Percentiles rank a stretch among this genome's conserved stretches.
Evolutionary conservation across 2,329 filamentous ascomycete species (phyloP).

Genomic region (Diaporthe eres): DNA sequence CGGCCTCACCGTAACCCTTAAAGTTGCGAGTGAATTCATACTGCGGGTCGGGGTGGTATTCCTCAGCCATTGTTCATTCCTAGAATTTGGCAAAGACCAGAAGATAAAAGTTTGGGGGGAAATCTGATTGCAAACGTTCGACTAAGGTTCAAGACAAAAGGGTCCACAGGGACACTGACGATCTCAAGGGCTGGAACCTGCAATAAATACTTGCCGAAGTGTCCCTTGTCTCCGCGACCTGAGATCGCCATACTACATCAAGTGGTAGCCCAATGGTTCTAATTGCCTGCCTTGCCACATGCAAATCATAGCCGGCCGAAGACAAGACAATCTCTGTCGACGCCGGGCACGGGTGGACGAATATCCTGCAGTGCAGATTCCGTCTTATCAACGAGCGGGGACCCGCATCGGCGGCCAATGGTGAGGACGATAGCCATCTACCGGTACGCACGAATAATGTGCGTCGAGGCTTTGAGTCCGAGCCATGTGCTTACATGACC

Average conservation of each 20-base stretch:
- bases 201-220: neutral
- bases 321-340: neutral
- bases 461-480: neutral
- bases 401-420: conserved; percentile 2
- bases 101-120: too few species aligned
- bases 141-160: accelerated
- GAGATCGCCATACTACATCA: neutral
- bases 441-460: conserved; percentile 12
- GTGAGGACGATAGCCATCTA: neutral
- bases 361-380: neutral
- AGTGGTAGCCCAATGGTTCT: neutral
- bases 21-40: conserved; percentile 51
- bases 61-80: conserved; percentile 11
- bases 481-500: conserved; percentile 8
- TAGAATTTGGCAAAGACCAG: accelerated
- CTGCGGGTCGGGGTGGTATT: conserved; percentile 43
- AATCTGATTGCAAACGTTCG: too few species aligned
- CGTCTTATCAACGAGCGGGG: conserved; percentile 25
- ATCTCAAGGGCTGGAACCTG: too few species aligned
- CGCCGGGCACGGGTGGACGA: neutral
- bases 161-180: too few species aligned
- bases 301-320: neutral
- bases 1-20: conserved; percentile 58
- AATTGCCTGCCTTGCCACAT: neutral
- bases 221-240: neutral